Base-by-base conservation (phyloP, 1,139 yeast species). In the Diutina pseudorugosa region DNA sequence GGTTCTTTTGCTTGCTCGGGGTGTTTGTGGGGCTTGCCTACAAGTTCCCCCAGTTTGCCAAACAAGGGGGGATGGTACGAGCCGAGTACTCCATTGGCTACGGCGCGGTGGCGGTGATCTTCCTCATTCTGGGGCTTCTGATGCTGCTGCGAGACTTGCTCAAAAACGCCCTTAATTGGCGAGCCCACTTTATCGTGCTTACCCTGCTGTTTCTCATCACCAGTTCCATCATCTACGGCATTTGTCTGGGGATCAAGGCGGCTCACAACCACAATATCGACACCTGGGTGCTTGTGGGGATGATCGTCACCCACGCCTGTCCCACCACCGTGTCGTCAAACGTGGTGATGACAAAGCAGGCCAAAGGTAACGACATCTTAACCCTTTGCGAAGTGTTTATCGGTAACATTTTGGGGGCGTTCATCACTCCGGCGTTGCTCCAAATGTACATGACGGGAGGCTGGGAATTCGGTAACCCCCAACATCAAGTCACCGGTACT, bases 241-340 rank as follows among this genome's bases (percentile, higher is more conserved):
- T 89, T 51, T 83, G 82, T 47, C 70, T 78, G 53, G 95, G 86
- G 0, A 82, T 89, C 45, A 73, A 76, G 57, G 71, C 73, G 1
- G 79, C 93, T 0, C 63, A 82, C 58, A 74, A 86, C 61, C 52
- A 53, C 4, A 68, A 70, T 4, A 86, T 89, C 41, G 84, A 83
- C 59, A 74, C 77, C 33, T 87, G 93, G 86, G 73, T 88, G 57
- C 70, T 89, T 48, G 86, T 79, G 54, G 96, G 97, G 0, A 67
- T 89, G 58, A 78, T 90, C 41, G 85, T 88, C 50, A 85, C 95
- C 2, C 87, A 87, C 50, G 79, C 93, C 4, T 87, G 95, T 65
- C 96, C 96, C 43, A 90, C 96, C 14, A 89, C 96, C 0, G 95
- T 89, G 19, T 82, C 93, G 0, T 89, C 91, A 4, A 89, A 89